These are phyloP conservation scores for Salix viminalis DNA, from an alignment of 345 rosid species.

Conservation along the genomic window DNA sequence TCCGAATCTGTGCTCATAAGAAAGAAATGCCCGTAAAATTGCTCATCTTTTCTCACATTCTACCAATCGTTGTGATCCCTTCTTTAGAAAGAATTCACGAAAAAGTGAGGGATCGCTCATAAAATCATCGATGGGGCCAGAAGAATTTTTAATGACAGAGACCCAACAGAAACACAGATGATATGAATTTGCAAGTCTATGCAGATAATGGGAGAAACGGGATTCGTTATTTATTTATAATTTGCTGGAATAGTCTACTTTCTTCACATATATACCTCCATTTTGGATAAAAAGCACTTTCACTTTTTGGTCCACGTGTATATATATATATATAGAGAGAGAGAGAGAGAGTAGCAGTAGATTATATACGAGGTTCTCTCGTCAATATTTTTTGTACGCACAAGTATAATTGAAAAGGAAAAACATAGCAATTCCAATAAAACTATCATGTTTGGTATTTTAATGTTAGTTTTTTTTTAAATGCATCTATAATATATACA, in stretches of 20 bases:
- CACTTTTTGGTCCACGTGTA: slow-evolving; percentile 3
- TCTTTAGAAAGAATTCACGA: not conserved
- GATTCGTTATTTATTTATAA: not conserved
- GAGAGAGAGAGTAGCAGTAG: no score
- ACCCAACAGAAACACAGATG: not conserved
- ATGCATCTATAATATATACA: no score
- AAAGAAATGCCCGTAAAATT: not conserved
- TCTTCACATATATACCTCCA: not conserved
- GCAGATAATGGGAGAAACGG: not conserved
- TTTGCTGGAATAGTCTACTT: not conserved
- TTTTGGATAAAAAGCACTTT: slow-evolving; percentile 14
- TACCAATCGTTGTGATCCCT: not conserved
- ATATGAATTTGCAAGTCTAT: not conserved
- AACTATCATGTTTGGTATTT: no score
- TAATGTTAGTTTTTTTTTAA: no score
- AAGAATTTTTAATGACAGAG: not conserved
- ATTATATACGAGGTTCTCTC: no score
- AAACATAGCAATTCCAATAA: no score
- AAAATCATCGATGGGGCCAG: not conserved
- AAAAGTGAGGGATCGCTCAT: not conserved
- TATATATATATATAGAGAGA: not conserved
- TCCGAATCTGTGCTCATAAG: not conserved
- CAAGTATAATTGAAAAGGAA: no score
- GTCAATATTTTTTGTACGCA: no score
- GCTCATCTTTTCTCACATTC: not conserved